phyloP scores from a whole-genome alignment of 2,329 filamentous ascomycete genomes.

The Arthrobotrys sphaeroides region DNA sequence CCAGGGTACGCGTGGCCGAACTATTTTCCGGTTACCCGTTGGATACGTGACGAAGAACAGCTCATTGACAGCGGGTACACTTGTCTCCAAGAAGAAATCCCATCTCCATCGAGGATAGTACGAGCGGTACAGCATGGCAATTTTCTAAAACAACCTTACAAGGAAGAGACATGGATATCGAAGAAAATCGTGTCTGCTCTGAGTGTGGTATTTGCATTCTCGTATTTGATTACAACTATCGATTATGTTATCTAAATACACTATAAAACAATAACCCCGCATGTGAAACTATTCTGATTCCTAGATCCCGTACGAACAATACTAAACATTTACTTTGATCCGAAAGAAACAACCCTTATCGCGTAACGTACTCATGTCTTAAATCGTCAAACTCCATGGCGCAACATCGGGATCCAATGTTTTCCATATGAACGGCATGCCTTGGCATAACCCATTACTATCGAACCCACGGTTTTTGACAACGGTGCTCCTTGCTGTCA shows the following conservation, averaged over 20 bases:
- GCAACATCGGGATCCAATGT: slow-evolving; percentile 58
- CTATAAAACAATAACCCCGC: neutral
- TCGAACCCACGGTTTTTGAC: slow-evolving; percentile 63
- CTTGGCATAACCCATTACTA: slow-evolving; percentile 62
- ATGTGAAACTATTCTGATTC: neutral
- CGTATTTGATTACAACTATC: slow-evolving; percentile 18
- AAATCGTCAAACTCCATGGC: slow-evolving; percentile 41
- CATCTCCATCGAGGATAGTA: neutral
- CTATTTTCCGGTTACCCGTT: too few relatives aligned
- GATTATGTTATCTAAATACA: slow-evolving; percentile 14
- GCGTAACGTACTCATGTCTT: neutral
- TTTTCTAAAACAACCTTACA: neutral
- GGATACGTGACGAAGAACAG: neutral
- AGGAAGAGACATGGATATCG: neutral
- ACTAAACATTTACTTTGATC: neutral
- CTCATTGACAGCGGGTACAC: neutral
- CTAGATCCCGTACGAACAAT: neutral
- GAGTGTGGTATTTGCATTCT: neutral
- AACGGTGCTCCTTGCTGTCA: slow-evolving; percentile 61
- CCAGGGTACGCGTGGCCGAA: neutral
- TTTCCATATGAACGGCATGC: slow-evolving; percentile 65
- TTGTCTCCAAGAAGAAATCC: neutral
- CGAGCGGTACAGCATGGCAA: neutral
- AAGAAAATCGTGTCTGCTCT: neutral
- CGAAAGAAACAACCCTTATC: neutral